A percentile compares a stretch with the other conserved stretches of the same genome.
phyloP scores from a whole-genome alignment of 352 stramenopile genomes.

The Globisporangium barbulae region DNA sequence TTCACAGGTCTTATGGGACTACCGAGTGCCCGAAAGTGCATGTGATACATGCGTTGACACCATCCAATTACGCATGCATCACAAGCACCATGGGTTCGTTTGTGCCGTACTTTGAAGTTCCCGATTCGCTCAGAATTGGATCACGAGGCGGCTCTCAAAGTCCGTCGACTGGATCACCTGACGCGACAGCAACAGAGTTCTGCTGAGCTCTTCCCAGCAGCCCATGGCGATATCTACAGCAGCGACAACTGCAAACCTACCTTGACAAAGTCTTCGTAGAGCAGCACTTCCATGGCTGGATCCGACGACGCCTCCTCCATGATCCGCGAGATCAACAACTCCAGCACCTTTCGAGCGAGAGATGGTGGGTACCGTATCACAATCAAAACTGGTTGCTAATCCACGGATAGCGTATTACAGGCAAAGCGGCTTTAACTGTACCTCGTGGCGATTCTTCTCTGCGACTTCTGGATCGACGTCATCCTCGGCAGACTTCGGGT shows the following conservation, averaged over 20 bases:
- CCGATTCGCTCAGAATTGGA: constrained; percentile 37
- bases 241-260: constrained; percentile 12
- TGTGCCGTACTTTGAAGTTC: too few species aligned
- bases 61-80: too few species aligned
- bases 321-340: constrained; percentile 39
- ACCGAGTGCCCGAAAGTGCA: too few species aligned
- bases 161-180: constrained; percentile 58
- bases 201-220: neutral
- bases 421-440: neutral
- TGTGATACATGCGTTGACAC: too few species aligned
- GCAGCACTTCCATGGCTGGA: constrained; percentile 37
- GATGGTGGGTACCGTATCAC: neutral
- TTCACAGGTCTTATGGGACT: too few species aligned
- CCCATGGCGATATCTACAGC: neutral
- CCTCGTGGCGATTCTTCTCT: constrained; percentile 29
- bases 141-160: constrained; percentile 54
- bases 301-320: constrained; percentile 55
- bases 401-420: too few species aligned
- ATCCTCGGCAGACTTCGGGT: constrained; percentile 28
- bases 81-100: too few species aligned
- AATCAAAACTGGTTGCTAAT: neutral
- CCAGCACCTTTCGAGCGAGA: constrained; percentile 27
- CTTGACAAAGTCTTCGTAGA: constrained; percentile 67
- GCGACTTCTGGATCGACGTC: constrained; percentile 12
- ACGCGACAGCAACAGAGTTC: neutral